Evolutionary conservation across 192 early-diverging fungal species (phyloP), one percentile per base, ranked within the genome.

Genomic region (Coemansia sp.): DNA sequence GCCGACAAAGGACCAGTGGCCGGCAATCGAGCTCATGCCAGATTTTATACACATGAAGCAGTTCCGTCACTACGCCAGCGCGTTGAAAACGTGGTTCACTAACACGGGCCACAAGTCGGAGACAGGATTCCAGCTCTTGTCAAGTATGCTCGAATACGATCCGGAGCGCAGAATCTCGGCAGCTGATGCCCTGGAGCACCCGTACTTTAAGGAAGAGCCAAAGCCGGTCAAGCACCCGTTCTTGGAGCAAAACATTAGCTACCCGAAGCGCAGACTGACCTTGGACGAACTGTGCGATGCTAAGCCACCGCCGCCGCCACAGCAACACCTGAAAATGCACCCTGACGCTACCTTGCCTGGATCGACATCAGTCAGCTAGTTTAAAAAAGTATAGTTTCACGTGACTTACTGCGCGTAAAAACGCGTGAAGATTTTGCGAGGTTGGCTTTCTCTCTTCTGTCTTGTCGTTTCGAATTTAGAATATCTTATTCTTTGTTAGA

Each of bases 1-100:
- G n/a, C 96, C 97, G 0, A 93, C 88, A 62, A 83, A 86, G 74
- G 92, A 94, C n/a, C 80, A 83, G 62, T 94, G 92, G 92, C 90
- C 91, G 16, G 84, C 76, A 8, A 86, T 92, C 22, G 91, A 91
- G 58, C 83, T 90, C 60, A 87, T 92, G 72, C 92, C 92, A 15
- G 90, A 92, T 31, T 90, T 85, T 68, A 68, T 69, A 15, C 87
- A 92, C 43, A 75, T 92, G 46, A 82, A 65, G 62, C 82, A 86
- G 47, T 90, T 92, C 68, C 70, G 85, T 41, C 84, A 85, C 81
- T 91, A 89, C 74, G 81, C 80, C 18, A 72, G 60, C 68, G 78
- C 70, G 63, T 85, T 75, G 12, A 74, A 60, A 68, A 72, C 33
- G 55, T 84, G 64, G 86, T 84, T 33, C 44, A 40, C 53, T 31